Evolutionary conservation across 371 early-diverging fungal species (phyloP), one percentile per base, ranked within the genome.

Genomic region (Umbelopsis sp.): DNA sequence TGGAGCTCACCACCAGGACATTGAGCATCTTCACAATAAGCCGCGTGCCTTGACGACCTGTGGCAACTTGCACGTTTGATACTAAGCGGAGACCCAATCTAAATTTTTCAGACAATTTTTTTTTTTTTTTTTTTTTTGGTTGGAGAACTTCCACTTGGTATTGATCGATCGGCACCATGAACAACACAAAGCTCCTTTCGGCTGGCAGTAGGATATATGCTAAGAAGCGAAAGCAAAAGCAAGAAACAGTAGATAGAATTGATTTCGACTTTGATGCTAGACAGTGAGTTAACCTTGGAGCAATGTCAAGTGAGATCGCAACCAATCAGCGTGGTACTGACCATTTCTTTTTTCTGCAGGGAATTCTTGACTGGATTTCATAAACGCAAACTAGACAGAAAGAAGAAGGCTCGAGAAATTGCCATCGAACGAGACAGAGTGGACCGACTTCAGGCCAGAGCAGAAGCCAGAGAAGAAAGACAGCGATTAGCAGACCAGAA

Each of bases 351-450:
- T 29, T 29, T 65, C 53, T 20, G 32, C 70, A 89, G 91, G 18
- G 89, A 91, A 38, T 93, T 86, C 65, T 77, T 93, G 66, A 92
- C 92, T 29, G 93, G 94, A n/a, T 94, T 94, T 74, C 90, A 89
- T 70, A 92, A 92, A 72, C 88, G 94, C 45, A 94, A 94, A 62
- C 77, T 87, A 8, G 90, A 90, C 71, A 80, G 89, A 65, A 88
- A 88, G 66, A 88, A 90, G 50, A 79, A 80, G 38, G 87, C 89
- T 38, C 76, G 74, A 46, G 86, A 85, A 65, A 74, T 82, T 25
- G 85, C 84, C 46, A 82, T 86, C 45, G 74, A 83, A 65, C 74
- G 78, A 62, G 82, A 79, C 45, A 77, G 85, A 50, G 82, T 85
- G 65, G 90, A 88, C 63, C 82, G 81, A 53, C 72, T 87, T 8